Conservation (phyloP, 805 yeast genomes). For the Myxozyma neotropica region DNA sequence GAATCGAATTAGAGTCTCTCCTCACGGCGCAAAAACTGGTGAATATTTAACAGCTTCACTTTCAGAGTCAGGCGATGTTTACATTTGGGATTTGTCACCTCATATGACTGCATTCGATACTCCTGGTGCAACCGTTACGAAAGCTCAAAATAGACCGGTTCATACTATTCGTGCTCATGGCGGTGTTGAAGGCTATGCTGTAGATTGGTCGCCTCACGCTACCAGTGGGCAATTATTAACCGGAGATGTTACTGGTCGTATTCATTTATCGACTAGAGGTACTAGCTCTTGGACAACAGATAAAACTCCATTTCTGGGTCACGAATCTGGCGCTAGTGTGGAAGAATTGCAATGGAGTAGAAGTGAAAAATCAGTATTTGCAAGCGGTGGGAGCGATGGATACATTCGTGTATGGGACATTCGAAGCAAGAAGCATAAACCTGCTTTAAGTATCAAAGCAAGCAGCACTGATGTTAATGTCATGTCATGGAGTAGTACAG, state of each 20-base stretch:
- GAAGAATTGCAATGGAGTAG: slow-evolving; percentile 98
- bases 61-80: slow-evolving; percentile 88
- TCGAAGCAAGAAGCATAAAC: slow-evolving; percentile 86
- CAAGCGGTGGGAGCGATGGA: slow-evolving; percentile 93
- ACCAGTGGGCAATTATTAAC: slow-evolving; percentile 73
- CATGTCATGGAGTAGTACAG: slow-evolving; percentile 89
- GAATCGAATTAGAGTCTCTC: slow-evolving; percentile 83
- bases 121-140: slow-evolving; percentile 83
- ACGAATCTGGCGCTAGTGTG: slow-evolving; percentile 61
- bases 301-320: slow-evolving; percentile 64
- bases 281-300: slow-evolving; percentile 82
- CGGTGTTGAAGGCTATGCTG: slow-evolving; percentile 94
- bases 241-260: slow-evolving; percentile 87
- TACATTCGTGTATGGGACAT: slow-evolving; percentile 95
- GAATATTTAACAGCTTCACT: slow-evolving; percentile 86
- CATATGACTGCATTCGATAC: slow-evolving; percentile 82
- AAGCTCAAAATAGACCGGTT: slow-evolving; percentile 72
- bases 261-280: slow-evolving; percentile 76
- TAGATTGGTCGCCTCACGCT: slow-evolving; percentile 92
- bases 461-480: slow-evolving; percentile 87
- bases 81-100: slow-evolving; percentile 76
- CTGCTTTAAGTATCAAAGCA: slow-evolving; percentile 83
- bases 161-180: slow-evolving; percentile 87
- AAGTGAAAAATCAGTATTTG: slow-evolving; percentile 88
- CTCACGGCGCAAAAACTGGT: slow-evolving; percentile 70